These are phyloP conservation scores for Microsporum audouinii DNA, from an alignment of 2,329 filamentous ascomycete genomes.

Conservation along the genomic window DNA sequence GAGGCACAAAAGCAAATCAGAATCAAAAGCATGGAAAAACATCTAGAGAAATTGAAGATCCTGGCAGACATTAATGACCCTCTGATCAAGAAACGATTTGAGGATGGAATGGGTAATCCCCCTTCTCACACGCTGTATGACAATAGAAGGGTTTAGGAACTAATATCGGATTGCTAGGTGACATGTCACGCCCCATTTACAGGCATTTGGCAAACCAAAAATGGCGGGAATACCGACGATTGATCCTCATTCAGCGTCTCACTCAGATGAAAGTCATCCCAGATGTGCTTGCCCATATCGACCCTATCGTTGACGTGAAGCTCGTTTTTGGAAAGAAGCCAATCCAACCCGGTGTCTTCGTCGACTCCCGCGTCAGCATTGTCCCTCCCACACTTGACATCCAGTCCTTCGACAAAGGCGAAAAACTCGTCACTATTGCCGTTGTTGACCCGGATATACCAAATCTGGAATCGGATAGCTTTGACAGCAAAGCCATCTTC, in stretches of 20 bases:
- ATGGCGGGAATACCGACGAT: slow-evolving; percentile 74
- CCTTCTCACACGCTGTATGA: neutral
- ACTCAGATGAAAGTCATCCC: slow-evolving; percentile 77
- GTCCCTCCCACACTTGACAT: slow-evolving; percentile 63
- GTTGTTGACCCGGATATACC: slow-evolving; percentile 89
- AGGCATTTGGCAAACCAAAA: slow-evolving; percentile 74
- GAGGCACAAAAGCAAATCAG: slow-evolving; percentile 53
- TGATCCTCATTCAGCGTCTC: slow-evolving; percentile 73
- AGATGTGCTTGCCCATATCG: slow-evolving; percentile 70
- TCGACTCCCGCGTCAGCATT: slow-evolving; percentile 64
- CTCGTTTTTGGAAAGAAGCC: slow-evolving; percentile 64
- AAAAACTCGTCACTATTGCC: slow-evolving; percentile 71
- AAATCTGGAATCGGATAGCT: slow-evolving; percentile 60
- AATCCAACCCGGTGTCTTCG: slow-evolving; percentile 63
- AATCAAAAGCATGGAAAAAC: slow-evolving; percentile 56
- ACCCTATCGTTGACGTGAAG: slow-evolving; percentile 67
- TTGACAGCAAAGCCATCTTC: slow-evolving; percentile 75
- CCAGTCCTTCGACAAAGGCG: slow-evolving; percentile 71
- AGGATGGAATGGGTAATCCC: slow-evolving; percentile 69
- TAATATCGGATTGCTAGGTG: slow-evolving; percentile 45
- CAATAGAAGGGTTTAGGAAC: slow-evolving; percentile 5
- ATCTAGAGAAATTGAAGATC: slow-evolving; percentile 73
- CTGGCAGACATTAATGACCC: slow-evolving; percentile 92
- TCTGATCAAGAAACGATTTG: slow-evolving; percentile 80
- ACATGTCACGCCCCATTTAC: slow-evolving; percentile 96